Base-by-base conservation (phyloP, 2,329 filamentous ascomycete species). In the Stylonectria norvegica region DNA sequence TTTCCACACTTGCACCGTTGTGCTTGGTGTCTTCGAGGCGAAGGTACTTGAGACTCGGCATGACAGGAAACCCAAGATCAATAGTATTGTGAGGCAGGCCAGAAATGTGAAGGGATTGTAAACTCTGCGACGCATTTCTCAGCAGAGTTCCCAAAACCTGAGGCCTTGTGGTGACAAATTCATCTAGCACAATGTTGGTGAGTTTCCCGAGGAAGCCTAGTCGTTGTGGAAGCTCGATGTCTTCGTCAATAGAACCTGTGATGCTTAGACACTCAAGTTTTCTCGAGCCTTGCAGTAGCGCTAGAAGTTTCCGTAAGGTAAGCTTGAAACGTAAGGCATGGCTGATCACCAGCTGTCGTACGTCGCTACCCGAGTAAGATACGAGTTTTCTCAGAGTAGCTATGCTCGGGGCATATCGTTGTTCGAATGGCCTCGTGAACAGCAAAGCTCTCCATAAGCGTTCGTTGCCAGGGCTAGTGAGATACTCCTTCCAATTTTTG, bases 401-500 rank as follows among this genome's bases (percentile, higher is more conserved):
- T 4, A 47, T 44, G 6, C 48, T 49, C 9, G 59, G 59, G 15
- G 55, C 51, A 20, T 48, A 47, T 27, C 52, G 43, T 5, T 50
- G 41, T 3, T 43, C 29, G 11, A 47, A 42, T 20, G 50, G 47
- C 20, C 45, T 52, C 3, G 45, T 49, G 30, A 66, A 65, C 5
- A 51, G 29, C 36, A 66, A 47, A n/a, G 44, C 40, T 23, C 55
- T 55, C 64, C 64, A 67, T 4, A 66, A 44, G 5, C 46, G 46
- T 22, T 51, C 47, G 35, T 59, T 59, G 15, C 55, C 57, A 12
- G 41, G 50, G n/a, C 53, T 51, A 7, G 50, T 54, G 9, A 67
- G 49, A n/a, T 53, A 54, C 10, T 36, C 42, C 19, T 50, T 57
- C 64, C 64, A 66, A 7, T 40, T 29, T 43, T 57, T 63, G 7